These are phyloP conservation scores for Xylaria scruposa DNA, from an alignment of 495 filamentous ascomycete genomes.

Conservation along the genomic window DNA sequence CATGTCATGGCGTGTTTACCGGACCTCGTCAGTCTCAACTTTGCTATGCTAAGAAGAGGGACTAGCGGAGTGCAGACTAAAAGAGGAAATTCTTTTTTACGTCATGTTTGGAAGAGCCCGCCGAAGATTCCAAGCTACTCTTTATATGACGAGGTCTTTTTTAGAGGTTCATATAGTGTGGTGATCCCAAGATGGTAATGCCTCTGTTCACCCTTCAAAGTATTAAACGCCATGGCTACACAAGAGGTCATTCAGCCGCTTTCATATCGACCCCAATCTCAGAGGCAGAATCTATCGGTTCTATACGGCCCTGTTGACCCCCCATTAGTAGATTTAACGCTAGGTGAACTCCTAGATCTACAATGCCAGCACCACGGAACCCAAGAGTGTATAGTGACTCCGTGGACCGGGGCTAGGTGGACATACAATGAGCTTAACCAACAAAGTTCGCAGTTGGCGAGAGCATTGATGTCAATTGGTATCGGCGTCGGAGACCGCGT, in stretches of 20 bases:
- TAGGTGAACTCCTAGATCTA: conserved; percentile 66
- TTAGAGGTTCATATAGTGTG: not conserved
- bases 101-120: not conserved
- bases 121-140: not conserved
- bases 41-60: not conserved
- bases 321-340: conserved; percentile 64
- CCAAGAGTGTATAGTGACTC: conserved; percentile 67
- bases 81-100: not conserved
- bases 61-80: conserved; percentile 3
- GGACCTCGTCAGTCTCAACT: conserved; percentile 4
- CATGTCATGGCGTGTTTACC: conserved; percentile 8
- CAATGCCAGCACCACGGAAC: conserved; percentile 67
- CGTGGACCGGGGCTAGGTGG: conserved; percentile 71
- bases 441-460: conserved; percentile 64
- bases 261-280: conserved; percentile 34
- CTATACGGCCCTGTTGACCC: conserved; percentile 66
- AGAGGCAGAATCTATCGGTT: conserved; percentile 54
- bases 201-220: not conserved
- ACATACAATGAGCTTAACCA: conserved; percentile 69
- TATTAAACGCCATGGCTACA: conserved; percentile 31
- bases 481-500: conserved; percentile 69
- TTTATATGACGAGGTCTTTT: not conserved
- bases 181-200: not conserved
- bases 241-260: conserved; percentile 22
- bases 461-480: conserved; percentile 63